phyloP scores from a whole-genome alignment of 768 basidiomycete genomes.

The Suillus weaverae region DNA sequence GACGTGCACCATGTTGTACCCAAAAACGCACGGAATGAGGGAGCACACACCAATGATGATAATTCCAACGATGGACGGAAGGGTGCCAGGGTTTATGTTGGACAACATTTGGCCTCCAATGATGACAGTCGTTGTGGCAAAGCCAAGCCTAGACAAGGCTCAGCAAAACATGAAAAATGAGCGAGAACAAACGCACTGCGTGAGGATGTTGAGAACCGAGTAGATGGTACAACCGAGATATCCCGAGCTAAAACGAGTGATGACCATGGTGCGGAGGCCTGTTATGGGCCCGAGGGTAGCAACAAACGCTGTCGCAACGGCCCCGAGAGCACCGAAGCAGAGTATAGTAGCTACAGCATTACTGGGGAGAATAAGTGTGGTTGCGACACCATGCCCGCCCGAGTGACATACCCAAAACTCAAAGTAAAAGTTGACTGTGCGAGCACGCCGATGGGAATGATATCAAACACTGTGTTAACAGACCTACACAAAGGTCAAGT shows the following conservation, averaged over 20 bases:
- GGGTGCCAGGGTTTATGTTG: conserved; percentile 43
- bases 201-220: conserved; percentile 54
- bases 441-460: conserved; percentile 51
- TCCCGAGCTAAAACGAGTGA: conserved; percentile 48
- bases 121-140: conserved; percentile 49
- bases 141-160: conserved; percentile 40
- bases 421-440: conserved; percentile 50
- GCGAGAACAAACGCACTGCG: conserved; percentile 33
- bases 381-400: not conserved
- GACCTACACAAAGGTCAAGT: conserved; percentile 31
- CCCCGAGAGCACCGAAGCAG: conserved; percentile 46
- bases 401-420: conserved; percentile 41
- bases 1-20: conserved; percentile 45
- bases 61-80: conserved; percentile 49
- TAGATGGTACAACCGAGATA: conserved; percentile 50
- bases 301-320: conserved; percentile 46
- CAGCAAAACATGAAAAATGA: not conserved
- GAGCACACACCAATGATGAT: conserved; percentile 45
- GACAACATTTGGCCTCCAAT: conserved; percentile 53
- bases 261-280: conserved; percentile 56
- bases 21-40: conserved; percentile 47
- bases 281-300: conserved; percentile 54
- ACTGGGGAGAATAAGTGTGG: conserved; percentile 22
- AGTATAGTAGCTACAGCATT: conserved; percentile 46
- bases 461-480: conserved; percentile 47